Evolutionary conservation across 257 asterid species (phyloP).

Genomic region (Nyctanthes arbortristis): DNA sequence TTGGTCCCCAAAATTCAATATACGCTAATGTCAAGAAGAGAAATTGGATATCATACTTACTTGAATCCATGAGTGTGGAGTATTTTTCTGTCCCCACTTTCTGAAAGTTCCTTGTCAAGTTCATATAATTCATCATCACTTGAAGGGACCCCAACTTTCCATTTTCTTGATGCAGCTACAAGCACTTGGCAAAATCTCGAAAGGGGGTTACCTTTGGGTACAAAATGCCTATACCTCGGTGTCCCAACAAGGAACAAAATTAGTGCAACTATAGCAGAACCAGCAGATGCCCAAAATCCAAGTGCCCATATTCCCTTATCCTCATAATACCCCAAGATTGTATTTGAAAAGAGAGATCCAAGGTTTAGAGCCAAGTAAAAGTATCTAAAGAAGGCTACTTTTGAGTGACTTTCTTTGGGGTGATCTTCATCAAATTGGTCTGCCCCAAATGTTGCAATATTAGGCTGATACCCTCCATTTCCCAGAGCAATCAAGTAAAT

Average conservation of each 20-base stretch:
- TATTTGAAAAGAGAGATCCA: constrained; percentile 82
- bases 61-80: constrained; percentile 76
- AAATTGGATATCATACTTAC: constrained; percentile 36
- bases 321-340: constrained; percentile 74
- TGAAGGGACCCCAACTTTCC: constrained; percentile 49
- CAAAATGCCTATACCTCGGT: constrained; percentile 64
- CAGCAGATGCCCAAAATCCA: constrained; percentile 87
- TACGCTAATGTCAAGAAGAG: background rate
- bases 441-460: constrained; percentile 86
- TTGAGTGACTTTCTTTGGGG: constrained; percentile 68
- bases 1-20: background rate
- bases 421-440: constrained; percentile 91
- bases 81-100: constrained; percentile 59
- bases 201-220: constrained; percentile 74
- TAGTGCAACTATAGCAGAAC: constrained; percentile 61
- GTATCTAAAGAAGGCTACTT: constrained; percentile 86
- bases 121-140: constrained; percentile 51
- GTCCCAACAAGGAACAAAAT: constrained; percentile 62
- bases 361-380: constrained; percentile 81
- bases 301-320: constrained; percentile 78
- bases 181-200: constrained; percentile 74
- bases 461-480: constrained; percentile 92
- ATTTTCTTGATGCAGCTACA: constrained; percentile 68
- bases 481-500: constrained; percentile 91
- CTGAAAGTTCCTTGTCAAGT: constrained; percentile 51